A percentile compares a stretch with the other conserved stretches of the same genome.
Conservation (phyloP, 441 rosid genomes). For the Sinapis alba region DNA sequence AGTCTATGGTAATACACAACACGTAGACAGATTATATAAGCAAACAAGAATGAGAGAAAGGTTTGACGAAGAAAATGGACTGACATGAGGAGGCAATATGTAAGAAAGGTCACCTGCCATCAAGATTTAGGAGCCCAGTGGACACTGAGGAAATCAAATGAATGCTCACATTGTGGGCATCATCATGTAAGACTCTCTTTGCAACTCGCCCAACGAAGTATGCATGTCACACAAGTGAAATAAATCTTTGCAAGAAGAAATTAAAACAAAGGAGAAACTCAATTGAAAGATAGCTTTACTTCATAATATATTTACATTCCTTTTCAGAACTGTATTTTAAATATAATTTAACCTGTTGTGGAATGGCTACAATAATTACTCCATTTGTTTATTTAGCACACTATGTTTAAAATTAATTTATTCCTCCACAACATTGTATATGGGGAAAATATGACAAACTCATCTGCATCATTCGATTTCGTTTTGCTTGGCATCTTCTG, state of each 20-base stretch:
- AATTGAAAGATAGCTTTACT: background rate
- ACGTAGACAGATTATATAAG: background rate
- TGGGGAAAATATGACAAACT: too few species aligned
- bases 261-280: background rate
- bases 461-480: too few species aligned
- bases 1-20: background rate
- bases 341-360: too few species aligned
- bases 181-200: conserved; percentile 59
- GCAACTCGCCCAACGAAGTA: conserved; percentile 79
- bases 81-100: too few species aligned
- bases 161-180: too few species aligned
- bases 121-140: conserved; percentile 65
- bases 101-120: too few species aligned
- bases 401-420: too few species aligned
- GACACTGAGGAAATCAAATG: conserved; percentile 68
- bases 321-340: too few species aligned
- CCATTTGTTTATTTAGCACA: too few species aligned
- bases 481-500: too few species aligned
- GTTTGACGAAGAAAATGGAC: background rate
- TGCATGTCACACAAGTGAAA: conserved; percentile 59
- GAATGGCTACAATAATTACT: too few species aligned
- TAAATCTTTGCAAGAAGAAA: conserved; percentile 10
- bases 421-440: too few species aligned
- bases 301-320: background rate
- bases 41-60: background rate